A percentile compares a stretch with the other conserved stretches of the same genome.
phyloP scores from a whole-genome alignment of 2,329 filamentous ascomycete genomes.

The Talaromyces pinophilus region DNA sequence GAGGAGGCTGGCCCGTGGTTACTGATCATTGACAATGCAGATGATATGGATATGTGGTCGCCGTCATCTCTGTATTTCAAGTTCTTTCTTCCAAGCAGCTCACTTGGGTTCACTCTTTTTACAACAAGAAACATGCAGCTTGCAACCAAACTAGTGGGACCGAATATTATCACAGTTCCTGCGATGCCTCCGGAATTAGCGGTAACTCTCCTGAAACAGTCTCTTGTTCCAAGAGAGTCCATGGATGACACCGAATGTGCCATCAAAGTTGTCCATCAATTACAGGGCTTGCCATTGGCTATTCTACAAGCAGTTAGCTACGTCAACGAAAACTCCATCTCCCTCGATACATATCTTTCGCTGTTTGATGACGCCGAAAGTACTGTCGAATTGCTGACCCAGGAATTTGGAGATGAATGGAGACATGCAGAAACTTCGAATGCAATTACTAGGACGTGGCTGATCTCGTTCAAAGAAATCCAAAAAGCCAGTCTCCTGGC shows the following conservation, averaged over 20 bases:
- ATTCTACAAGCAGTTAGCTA: constrained; percentile 27
- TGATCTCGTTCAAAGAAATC: constrained; percentile 42
- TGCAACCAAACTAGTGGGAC: constrained; percentile 23
- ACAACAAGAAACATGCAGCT: constrained; percentile 28
- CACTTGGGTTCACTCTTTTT: constrained; percentile 30
- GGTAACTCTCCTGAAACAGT: constrained; percentile 8
- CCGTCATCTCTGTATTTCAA: constrained; percentile 24
- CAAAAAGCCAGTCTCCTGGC: constrained; percentile 31
- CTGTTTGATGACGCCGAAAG: constrained; percentile 30
- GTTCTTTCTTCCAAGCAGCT: constrained; percentile 25
- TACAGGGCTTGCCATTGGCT: constrained; percentile 26
- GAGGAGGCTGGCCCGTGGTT: constrained; percentile 26
- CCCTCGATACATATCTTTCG: constrained; percentile 24
- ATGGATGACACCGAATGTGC: not conserved
- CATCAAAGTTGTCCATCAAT: constrained; percentile 17
- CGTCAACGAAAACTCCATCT: constrained; percentile 25
- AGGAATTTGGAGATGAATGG: constrained; percentile 36
- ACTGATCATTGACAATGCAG: constrained; percentile 28
- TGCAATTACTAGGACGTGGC: constrained; percentile 40
- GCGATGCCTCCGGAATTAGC: constrained; percentile 23
- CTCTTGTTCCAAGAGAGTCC: not conserved
- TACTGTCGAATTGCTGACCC: constrained; percentile 34
- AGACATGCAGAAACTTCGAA: constrained; percentile 34
- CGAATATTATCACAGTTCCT: constrained; percentile 20
- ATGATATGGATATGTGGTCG: constrained; percentile 27